A percentile compares a stretch with the other conserved stretches of the same genome.
Evolutionary conservation across 495 filamentous ascomycete genomes (phyloP).

Genomic region (Geoglossum glabrum): DNA sequence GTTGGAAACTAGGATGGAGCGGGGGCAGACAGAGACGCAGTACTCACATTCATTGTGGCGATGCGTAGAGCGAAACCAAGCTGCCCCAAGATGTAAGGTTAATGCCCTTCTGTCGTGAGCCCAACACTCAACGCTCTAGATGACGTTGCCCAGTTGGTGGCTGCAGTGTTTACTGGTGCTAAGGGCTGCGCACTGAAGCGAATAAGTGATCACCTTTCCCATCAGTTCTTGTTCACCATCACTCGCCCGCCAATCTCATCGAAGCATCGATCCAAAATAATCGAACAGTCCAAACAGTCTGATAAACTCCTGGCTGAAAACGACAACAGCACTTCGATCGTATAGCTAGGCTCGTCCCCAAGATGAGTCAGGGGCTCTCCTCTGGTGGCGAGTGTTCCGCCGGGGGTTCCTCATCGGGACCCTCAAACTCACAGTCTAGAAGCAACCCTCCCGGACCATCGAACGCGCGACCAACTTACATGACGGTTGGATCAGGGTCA

Average conservation of each 20-base stretch:
- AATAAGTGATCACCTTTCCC: background rate
- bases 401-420: constrained; percentile 9
- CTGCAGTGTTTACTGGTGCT: background rate
- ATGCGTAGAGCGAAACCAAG: background rate
- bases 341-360: background rate
- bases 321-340: background rate
- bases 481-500: constrained; percentile 72
- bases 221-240: background rate
- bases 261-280: background rate
- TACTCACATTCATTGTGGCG: constrained; percentile 3
- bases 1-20: background rate
- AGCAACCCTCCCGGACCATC: background rate
- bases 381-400: constrained; percentile 25
- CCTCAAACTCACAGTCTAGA: background rate
- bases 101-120: background rate
- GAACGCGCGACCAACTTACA: constrained; percentile 39
- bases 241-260: background rate
- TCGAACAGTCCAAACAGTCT: background rate
- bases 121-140: background rate
- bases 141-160: background rate
- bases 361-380: constrained; percentile 59
- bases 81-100: background rate
- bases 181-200: background rate
- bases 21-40: constrained; percentile 8
- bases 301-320: background rate